Evolutionary conservation across 208 protist species (phyloP).

Genomic region (Vickermania ingenoplastis): DNA sequence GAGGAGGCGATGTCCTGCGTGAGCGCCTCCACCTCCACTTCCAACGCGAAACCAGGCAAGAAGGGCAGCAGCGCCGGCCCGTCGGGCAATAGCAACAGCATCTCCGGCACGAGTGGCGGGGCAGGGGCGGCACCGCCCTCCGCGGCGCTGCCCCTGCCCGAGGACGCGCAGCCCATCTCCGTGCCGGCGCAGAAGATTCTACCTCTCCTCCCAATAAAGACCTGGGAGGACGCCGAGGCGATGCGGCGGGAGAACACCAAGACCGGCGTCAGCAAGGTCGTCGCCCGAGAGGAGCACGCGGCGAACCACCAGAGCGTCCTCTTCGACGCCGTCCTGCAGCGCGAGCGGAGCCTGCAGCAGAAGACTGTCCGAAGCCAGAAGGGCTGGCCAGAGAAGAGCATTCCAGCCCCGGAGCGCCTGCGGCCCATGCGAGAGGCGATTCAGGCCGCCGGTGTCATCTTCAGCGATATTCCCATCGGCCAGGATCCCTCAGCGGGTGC

Average conservation of each 20-base stretch:
- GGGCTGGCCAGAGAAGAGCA: neutral
- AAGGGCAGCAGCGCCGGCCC: neutral
- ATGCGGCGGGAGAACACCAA: neutral
- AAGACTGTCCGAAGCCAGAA: slow-evolving; percentile 7
- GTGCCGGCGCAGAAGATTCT: neutral
- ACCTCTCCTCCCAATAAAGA: neutral
- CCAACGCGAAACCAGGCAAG: neutral
- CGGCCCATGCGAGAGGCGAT: slow-evolving; percentile 7
- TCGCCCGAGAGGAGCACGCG: neutral
- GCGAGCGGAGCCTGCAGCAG: slow-evolving; percentile 7
- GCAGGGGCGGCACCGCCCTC: neutral
- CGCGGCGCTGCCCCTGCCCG: neutral
- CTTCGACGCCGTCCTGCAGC: slow-evolving; percentile 24
- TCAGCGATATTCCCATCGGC: slow-evolving; percentile 7
- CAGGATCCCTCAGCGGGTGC: slow-evolving; percentile 12
- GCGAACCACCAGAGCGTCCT: slow-evolving; percentile 21
- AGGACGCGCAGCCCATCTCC: neutral
- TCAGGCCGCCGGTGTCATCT: slow-evolving; percentile 6
- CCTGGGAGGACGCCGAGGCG: neutral
- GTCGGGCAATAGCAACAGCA: neutral
- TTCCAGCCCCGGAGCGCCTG: slow-evolving; percentile 8
- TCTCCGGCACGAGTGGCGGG: neutral
- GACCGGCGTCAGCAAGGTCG: neutral
- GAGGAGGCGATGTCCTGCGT: neutral
- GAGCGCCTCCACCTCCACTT: neutral